A percentile compares a stretch with the other conserved stretches of the same genome.
Evolutionary conservation across 2,329 filamentous ascomycete species (phyloP).

Genomic region (Colletotrichum endophyticum): DNA sequence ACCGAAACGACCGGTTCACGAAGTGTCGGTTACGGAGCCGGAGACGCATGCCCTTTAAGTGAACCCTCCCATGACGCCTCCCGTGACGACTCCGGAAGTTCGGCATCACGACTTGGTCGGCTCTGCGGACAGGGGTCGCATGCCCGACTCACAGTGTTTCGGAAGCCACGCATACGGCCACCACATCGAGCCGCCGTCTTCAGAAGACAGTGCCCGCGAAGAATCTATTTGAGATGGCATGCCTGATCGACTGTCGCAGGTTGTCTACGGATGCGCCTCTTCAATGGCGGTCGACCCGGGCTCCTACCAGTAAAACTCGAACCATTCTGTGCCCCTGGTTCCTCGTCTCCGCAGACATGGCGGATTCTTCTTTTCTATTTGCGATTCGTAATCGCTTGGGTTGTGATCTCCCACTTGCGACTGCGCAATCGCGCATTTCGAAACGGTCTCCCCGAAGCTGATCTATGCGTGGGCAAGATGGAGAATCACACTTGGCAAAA

Average conservation of each 20-base stretch:
- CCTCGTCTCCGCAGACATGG: background rate
- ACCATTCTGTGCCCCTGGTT: background rate
- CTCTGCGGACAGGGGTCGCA: slow-evolving; percentile 4
- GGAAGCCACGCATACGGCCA: slow-evolving; percentile 8
- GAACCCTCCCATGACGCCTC: background rate
- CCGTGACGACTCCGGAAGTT: background rate
- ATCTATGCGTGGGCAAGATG: slow-evolving; percentile 12
- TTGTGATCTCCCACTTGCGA: background rate
- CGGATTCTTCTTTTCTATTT: background rate
- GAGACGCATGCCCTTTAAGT: background rate
- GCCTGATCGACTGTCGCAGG: slow-evolving; percentile 20
- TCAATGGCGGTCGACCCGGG: background rate
- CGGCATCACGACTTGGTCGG: background rate
- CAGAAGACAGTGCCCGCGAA: background rate
- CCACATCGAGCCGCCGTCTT: background rate
- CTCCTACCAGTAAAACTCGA: background rate
- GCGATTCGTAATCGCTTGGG: background rate
- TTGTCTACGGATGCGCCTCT: background rate
- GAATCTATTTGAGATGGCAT: background rate
- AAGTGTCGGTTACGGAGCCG: background rate
- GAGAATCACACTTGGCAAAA: slow-evolving; percentile 18
- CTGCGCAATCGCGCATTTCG: background rate
- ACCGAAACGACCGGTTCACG: background rate
- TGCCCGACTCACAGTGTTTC: slow-evolving; percentile 16
- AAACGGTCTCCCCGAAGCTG: slow-evolving; percentile 1